Evolutionary conservation across 768 basidiomycete species (phyloP), one percentile per base, ranked within the genome.

Genomic region (Fibroporia radiculosa): DNA sequence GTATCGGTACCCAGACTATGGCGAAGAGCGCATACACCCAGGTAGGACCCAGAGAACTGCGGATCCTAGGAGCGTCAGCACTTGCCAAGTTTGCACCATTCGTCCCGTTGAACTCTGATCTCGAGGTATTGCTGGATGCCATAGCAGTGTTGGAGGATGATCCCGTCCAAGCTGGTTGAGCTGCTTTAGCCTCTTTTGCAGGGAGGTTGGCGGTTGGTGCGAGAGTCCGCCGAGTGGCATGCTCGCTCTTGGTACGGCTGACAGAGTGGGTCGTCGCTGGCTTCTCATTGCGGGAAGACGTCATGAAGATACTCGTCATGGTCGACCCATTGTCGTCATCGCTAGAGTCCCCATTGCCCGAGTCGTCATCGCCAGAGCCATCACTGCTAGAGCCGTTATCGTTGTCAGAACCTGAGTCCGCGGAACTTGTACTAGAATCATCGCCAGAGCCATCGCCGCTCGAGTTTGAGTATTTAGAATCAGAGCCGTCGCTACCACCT

Each of bases 131-230:
- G n/a, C n/a, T n/a, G n/a, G n/a, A n/a, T n/a, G n/a, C n/a, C n/a
- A n/a, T n/a, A n/a, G n/a, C n/a, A n/a, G n/a, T n/a, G n/a, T n/a
- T n/a, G n/a, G n/a, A n/a, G n/a, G n/a, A n/a, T n/a, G n/a, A n/a
- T n/a, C n/a, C n/a, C 34, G 34, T 35, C 16, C 34, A 35, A 22
- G 29, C 7, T 24, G 38, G 38, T 6, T 39, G 38, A 16, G 11
- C 23, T 25, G 18, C 36, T 12, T 40, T 42, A 13, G 29, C 38
- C 28, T 37, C 45, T 40, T 48, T 42, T 10, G 45, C 3, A 22
- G 52, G 52, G n/a, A 49, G 45, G 43, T 46, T 45, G 23, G 41
- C 42, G 13, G 52, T 49, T 22, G 52, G 52, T 11, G 33, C 27
- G 16, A 24, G 19, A 45, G 14, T 7, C 6, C 35, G 2, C 19